A percentile compares a stretch with the other conserved stretches of the same genome.
phyloP scores from a whole-genome alignment of 139 green algal genomes.

The Volvox reticuliferus region DNA sequence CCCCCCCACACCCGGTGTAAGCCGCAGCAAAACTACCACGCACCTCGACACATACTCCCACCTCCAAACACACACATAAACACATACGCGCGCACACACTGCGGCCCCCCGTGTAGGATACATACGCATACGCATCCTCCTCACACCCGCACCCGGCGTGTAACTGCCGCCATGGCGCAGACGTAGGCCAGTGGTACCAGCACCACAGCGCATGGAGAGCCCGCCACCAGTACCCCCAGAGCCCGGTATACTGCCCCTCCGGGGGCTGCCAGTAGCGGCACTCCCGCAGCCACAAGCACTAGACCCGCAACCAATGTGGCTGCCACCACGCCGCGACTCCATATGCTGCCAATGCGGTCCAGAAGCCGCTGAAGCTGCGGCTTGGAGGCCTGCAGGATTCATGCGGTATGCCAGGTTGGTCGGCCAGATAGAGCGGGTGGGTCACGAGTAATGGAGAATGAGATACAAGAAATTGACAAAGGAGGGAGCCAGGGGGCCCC shows the following conservation, averaged over 20 bases:
- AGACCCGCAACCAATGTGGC: conserved; percentile 65
- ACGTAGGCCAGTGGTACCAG: conserved; percentile 92
- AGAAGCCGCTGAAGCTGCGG: conserved; percentile 76
- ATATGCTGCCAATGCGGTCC: conserved; percentile 75
- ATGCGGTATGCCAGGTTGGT: neutral
- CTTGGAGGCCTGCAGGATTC: conserved; percentile 59
- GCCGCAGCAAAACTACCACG: no score
- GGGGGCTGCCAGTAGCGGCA: conserved; percentile 74
- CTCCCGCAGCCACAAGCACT: conserved; percentile 63
- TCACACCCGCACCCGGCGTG: conserved; percentile 50
- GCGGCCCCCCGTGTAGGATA: no score
- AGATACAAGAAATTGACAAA: neutral
- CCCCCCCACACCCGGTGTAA: no score
- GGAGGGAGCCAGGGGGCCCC: neutral
- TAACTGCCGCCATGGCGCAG: conserved; percentile 83
- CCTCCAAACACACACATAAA: neutral
- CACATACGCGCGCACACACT: neutral
- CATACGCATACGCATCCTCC: neutral
- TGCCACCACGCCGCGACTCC: conserved; percentile 79
- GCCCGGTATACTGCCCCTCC: conserved; percentile 85
- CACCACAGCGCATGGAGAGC: conserved; percentile 90
- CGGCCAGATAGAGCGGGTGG: neutral
- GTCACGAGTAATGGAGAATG: neutral
- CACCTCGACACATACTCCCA: no score
- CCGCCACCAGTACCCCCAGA: conserved; percentile 86